Evolutionary conservation across 2,329 filamentous ascomycete species (phyloP).

Genomic region (Pseudogymnoascus sp.): DNA sequence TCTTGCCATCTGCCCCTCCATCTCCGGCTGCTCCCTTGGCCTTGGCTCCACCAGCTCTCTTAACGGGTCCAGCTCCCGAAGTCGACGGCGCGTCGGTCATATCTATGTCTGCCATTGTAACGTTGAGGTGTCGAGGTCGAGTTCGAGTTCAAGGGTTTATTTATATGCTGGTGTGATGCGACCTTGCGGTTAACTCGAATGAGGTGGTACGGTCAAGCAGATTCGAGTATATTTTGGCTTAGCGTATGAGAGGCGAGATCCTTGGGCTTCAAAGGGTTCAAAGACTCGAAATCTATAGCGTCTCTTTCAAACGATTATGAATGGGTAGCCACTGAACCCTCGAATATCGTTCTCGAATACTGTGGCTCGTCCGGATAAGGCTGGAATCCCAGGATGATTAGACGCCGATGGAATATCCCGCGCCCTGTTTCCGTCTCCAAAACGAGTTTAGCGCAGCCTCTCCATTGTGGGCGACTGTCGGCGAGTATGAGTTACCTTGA

Average conservation of each 20-base stretch:
- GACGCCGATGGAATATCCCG: conserved; percentile 3
- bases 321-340: neutral
- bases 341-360: neutral
- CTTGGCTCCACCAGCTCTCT: conserved; percentile 41
- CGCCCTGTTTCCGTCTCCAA: neutral
- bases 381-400: conserved; percentile 7
- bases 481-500: conserved; percentile 8
- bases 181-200: neutral
- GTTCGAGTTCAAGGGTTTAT: neutral
- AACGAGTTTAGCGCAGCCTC: conserved; percentile 5
- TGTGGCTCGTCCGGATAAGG: conserved; percentile 6
- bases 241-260: neutral
- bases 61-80: conserved; percentile 41
- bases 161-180: conserved; percentile 1
- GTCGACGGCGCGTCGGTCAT: conserved; percentile 76
- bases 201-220: neutral
- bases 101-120: conserved; percentile 82
- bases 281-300: neutral
- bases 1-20: conserved; percentile 61
- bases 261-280: neutral
- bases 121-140: neutral
- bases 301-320: neutral
- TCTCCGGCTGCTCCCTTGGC: conserved; percentile 36
- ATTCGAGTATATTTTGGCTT: neutral
- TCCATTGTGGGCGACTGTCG: neutral